phyloP scores from a whole-genome alignment of 139 green algal genomes.

The Mychonastes homosphaera region DNA sequence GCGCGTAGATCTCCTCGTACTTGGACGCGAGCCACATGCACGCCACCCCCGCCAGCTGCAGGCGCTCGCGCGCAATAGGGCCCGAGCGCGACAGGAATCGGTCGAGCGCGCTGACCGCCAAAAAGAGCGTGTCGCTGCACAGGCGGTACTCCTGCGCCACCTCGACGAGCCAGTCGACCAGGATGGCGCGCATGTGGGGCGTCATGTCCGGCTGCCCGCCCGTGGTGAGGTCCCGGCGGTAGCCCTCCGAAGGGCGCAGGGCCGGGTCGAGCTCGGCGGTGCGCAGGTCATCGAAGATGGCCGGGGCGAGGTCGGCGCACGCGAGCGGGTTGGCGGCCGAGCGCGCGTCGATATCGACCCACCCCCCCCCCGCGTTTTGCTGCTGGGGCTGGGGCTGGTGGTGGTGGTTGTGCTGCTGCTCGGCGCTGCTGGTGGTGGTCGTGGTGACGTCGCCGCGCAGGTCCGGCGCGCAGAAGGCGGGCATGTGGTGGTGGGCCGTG shows the following conservation, averaged over 20 bases:
- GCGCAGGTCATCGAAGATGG: conserved; percentile 65
- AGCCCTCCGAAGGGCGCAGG: background rate
- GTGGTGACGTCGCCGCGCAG: too few relatives aligned
- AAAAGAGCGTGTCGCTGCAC: conserved; percentile 82
- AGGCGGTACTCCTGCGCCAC: conserved; percentile 89
- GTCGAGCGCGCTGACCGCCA: conserved; percentile 81
- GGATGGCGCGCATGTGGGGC: conserved; percentile 79
- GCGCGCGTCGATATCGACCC: conserved; percentile 60
- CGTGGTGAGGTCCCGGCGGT: background rate
- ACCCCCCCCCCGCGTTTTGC: conserved; percentile 16
- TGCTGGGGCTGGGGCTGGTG: background rate
- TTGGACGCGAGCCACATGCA: conserved; percentile 92
- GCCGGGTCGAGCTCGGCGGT: conserved; percentile 40
- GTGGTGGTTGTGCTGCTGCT: background rate
- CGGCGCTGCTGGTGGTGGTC: too few relatives aligned
- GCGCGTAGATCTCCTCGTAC: conserved; percentile 97
- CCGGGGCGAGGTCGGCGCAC: conserved; percentile 58
- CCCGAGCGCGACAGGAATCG: conserved; percentile 70
- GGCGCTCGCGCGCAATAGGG: conserved; percentile 28
- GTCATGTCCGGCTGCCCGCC: conserved; percentile 77
- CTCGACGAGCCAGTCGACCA: conserved; percentile 97
- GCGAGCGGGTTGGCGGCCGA: conserved; percentile 58
- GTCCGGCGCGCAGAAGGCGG: too few relatives aligned
- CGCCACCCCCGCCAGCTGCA: conserved; percentile 74
- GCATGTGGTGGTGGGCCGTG: too few relatives aligned